A percentile compares a stretch with the other conserved stretches of the same genome.
These are phyloP conservation scores for Nepenthes alata DNA, from an alignment of 179 eudicot genomes.

Conservation along the genomic window DNA sequence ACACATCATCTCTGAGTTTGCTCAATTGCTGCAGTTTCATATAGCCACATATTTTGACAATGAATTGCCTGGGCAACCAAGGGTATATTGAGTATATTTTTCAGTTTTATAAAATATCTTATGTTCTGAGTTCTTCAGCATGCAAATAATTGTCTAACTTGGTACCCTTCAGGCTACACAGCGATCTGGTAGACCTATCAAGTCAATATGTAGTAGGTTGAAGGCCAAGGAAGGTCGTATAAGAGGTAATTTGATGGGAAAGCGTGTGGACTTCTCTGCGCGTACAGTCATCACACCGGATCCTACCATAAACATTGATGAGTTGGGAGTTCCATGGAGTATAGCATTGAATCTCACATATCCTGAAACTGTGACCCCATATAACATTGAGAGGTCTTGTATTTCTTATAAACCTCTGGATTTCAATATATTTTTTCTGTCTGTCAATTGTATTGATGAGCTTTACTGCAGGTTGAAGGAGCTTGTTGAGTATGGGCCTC, in stretches of 20 bases:
- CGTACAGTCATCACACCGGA: slow-evolving; percentile 99
- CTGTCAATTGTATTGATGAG: background rate
- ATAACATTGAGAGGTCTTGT: slow-evolving; percentile 85
- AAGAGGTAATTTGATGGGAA: slow-evolving; percentile 97
- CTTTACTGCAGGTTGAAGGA: slow-evolving; percentile 61
- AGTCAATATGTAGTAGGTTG: slow-evolving; percentile 92
- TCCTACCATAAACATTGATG: slow-evolving; percentile 92
- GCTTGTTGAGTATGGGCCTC: slow-evolving; percentile 99
- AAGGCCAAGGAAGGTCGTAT: slow-evolving; percentile 99
- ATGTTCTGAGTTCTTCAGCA: too few species aligned
- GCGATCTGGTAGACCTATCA: slow-evolving; percentile 92
- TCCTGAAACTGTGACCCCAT: slow-evolving; percentile 99
- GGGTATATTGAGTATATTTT: slow-evolving; percentile 31
- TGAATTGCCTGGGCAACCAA: slow-evolving; percentile 98
- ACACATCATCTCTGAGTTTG: slow-evolving; percentile 95
- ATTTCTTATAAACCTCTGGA: background rate
- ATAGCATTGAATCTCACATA: slow-evolving; percentile 94
- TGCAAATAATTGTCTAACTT: background rate
- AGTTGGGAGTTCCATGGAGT: slow-evolving; percentile 99
- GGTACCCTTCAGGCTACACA: slow-evolving; percentile 70
- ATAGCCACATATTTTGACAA: slow-evolving; percentile 98
- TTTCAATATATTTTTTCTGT: slow-evolving; percentile 4
- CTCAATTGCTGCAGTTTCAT: slow-evolving; percentile 91
- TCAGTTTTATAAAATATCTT: too few species aligned
- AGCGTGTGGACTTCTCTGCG: slow-evolving; percentile 99